Evolutionary conservation across 306 rosid species (phyloP), one percentile per base, ranked within the genome.

Genomic region (Chamaecrista fasciculata): DNA sequence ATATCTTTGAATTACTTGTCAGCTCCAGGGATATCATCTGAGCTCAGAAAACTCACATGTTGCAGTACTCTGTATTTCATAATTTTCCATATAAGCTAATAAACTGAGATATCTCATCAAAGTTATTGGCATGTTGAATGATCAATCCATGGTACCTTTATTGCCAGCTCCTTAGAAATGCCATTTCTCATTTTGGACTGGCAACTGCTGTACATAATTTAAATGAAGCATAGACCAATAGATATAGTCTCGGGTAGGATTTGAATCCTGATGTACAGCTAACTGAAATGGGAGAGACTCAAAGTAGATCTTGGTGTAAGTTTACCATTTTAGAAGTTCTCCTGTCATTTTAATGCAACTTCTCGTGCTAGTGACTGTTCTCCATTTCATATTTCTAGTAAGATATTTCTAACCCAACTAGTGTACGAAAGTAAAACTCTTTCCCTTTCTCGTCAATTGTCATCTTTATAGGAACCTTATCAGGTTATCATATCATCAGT

Each of bases 301-400:
- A 9, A 52, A 37, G 19, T 61, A 50, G 28, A 42, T 23, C 15
- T 51, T 21, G 18, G 31, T 66, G 51, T 51, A 26, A 57, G 50
- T 14, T 43, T 59, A 8, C 8, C 31, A 66, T 63, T 19, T 46
- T 56, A 28, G 10, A 51, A 49, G 12, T 65, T 71, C 12, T 78
- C 39, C 21, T 10, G 14, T 39, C 46, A 20, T 40, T 21, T 26
- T 26, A 4, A 5, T 18, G 31, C 34, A 16, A 11, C 25, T 23
- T 62, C 34, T 28, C 26, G 12, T 4, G 28, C 7, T 19, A 25
- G 36, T 20, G 10, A 15, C 24, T 46, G 6, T 34, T 61, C 40
- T 16, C n/a, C 28, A 20, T 44, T 53, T 65, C 40, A 44, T 24
- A 44, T 66, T 58, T 58, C 23, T 47, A 55, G 16, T 57, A 20